Percentiles rank a stretch among this genome's conserved stretches.
phyloP scores from a whole-genome alignment of 345 rosid genomes.

The Boechera stricta region DNA sequence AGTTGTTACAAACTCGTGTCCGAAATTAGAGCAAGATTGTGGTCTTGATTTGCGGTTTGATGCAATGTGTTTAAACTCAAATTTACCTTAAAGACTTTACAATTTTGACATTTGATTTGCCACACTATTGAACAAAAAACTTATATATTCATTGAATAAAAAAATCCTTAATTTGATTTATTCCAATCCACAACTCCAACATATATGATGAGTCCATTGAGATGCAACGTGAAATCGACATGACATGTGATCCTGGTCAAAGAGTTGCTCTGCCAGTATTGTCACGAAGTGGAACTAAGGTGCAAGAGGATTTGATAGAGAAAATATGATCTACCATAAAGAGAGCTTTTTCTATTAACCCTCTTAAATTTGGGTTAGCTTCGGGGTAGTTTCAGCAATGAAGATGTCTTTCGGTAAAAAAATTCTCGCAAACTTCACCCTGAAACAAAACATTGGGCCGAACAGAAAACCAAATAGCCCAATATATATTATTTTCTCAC shows the following conservation, averaged over 20 bases:
- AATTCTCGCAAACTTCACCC: background rate
- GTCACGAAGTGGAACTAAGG: background rate
- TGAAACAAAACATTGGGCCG: background rate
- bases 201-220: background rate
- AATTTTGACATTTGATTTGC: background rate
- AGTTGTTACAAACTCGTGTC: background rate
- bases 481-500: background rate
- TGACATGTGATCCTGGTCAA: conserved; percentile 17
- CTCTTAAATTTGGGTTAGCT: too few relatives aligned
- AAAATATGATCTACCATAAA: background rate
- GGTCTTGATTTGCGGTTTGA: background rate
- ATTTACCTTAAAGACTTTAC: too few relatives aligned
- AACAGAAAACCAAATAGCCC: background rate
- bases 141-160: background rate
- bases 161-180: background rate
- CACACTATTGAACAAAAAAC: background rate
- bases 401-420: too few relatives aligned
- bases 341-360: background rate
- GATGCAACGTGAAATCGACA: conserved; percentile 21
- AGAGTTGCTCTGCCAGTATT: background rate
- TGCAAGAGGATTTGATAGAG: background rate
- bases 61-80: background rate
- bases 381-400: too few relatives aligned
- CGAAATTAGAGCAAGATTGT: background rate
- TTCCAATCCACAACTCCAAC: background rate